Evolutionary conservation across 2,329 filamentous ascomycete species (phyloP).

Genomic region (Phaeophleospora eucalypticola): DNA sequence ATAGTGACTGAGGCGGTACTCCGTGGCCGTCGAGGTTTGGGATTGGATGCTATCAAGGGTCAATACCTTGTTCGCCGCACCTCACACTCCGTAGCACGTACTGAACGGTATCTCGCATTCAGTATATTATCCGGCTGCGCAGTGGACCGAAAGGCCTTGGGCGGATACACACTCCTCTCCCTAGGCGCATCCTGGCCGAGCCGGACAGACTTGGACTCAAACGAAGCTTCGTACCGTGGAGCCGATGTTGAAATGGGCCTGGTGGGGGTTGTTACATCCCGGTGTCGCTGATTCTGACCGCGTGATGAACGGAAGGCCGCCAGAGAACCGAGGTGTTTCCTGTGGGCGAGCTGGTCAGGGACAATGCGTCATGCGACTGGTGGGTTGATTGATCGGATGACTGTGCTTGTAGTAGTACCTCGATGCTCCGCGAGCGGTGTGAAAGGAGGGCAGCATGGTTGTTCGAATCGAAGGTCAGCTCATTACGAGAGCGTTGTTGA

Average conservation of each 20-base stretch:
- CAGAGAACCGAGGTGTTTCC: slow-evolving; percentile 5
- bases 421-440: neutral
- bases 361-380: neutral
- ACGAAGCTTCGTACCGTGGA: neutral
- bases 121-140: slow-evolving; percentile 16
- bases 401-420: neutral
- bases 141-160: slow-evolving; percentile 11
- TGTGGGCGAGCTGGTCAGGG: slow-evolving; percentile 1
- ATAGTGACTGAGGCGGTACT: slow-evolving; percentile 8
- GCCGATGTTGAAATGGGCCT: neutral
- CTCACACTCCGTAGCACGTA: slow-evolving; percentile 6
- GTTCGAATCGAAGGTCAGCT: too few species aligned
- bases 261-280: neutral
- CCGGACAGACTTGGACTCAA: neutral
- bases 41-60: slow-evolving; percentile 14
- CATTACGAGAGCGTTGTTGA: neutral
- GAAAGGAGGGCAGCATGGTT: neutral
- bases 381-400: too few species aligned
- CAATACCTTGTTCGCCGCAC: neutral
- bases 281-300: neutral
- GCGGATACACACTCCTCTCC: slow-evolving; percentile 13
- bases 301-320: neutral
- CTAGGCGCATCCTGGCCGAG: slow-evolving; percentile 16
- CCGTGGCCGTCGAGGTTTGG: slow-evolving; percentile 13
- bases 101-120: slow-evolving; percentile 8